Percentiles rank a stretch among this genome's conserved stretches.
phyloP scores from a whole-genome alignment of 768 basidiomycete genomes.

The Mycena amicta region DNA sequence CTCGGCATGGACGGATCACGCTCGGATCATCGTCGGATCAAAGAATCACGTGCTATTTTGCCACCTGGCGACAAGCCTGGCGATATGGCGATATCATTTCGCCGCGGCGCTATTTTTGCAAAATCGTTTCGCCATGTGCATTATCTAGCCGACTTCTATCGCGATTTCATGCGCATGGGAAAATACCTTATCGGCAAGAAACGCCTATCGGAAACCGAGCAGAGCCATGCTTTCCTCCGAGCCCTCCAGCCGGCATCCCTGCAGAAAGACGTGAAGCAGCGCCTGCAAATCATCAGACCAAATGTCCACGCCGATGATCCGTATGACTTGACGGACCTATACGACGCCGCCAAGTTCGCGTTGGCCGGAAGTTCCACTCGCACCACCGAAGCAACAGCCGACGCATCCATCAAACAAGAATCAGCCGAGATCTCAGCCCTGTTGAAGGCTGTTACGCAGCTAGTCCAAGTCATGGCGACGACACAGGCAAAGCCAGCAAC shows the following conservation, averaged over 20 bases:
- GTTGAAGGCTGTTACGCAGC: neutral
- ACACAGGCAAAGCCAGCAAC: neutral
- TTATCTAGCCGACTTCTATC: slow-evolving; percentile 23
- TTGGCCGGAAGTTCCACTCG: neutral
- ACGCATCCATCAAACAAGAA: slow-evolving; percentile 16
- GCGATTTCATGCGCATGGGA: slow-evolving; percentile 22
- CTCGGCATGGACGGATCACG: no score
- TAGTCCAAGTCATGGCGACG: neutral
- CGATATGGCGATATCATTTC: no score
- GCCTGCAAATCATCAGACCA: slow-evolving; percentile 22
- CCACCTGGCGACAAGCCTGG: no score
- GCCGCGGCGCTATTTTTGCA: no score
- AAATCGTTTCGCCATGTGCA: no score
- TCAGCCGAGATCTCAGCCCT: neutral
- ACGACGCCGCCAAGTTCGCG: slow-evolving; percentile 23
- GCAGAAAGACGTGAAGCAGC: slow-evolving; percentile 3
- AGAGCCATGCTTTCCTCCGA: no score
- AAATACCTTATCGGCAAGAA: slow-evolving; percentile 20
- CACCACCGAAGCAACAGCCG: slow-evolving; percentile 12
- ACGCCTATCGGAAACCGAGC: slow-evolving; percentile 18
- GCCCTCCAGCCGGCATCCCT: slow-evolving; percentile 7
- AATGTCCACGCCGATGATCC: slow-evolving; percentile 28
- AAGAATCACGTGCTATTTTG: no score
- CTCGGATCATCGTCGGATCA: no score
- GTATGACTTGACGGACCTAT: slow-evolving; percentile 23